phyloP scores from a whole-genome alignment of 164 flowering plant species.

The Saururus chinensis region DNA sequence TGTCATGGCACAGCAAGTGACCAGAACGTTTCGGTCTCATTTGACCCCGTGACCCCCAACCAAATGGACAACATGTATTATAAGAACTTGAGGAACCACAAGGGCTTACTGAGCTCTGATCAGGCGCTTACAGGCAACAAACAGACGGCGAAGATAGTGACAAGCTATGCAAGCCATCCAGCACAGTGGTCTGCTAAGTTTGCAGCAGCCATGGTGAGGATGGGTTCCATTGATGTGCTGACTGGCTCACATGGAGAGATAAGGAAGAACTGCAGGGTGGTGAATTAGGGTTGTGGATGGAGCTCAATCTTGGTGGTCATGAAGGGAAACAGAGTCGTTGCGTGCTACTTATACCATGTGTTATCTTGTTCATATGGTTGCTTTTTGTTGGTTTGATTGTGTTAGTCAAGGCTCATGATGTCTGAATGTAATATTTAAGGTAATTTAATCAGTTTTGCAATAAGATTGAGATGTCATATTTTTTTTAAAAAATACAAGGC shows the following conservation, averaged over 20 bases:
- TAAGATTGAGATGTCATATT: too few species aligned
- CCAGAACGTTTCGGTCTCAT: background rate
- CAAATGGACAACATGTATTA: slow-evolving; percentile 6
- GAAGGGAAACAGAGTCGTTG: too few species aligned
- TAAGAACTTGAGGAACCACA: background rate
- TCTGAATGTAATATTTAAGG: too few species aligned
- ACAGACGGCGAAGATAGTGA: background rate
- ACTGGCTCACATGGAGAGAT: slow-evolving; percentile 6
- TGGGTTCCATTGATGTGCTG: slow-evolving; percentile 8
- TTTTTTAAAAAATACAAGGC: too few species aligned
- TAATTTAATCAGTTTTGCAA: too few species aligned
- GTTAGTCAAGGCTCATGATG: too few species aligned
- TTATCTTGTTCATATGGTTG: too few species aligned
- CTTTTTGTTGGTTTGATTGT: too few species aligned
- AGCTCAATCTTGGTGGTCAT: too few species aligned
- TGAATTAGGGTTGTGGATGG: slow-evolving; percentile 5
- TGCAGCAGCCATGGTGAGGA: slow-evolving; percentile 8
- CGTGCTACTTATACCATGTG: too few species aligned
- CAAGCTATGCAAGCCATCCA: background rate
- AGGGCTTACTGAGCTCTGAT: slow-evolving; percentile 3
- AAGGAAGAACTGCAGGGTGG: slow-evolving; percentile 8
- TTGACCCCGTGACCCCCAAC: slow-evolving; percentile 1
- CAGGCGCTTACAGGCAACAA: slow-evolving; percentile 1
- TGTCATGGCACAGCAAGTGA: background rate
- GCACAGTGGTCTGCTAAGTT: slow-evolving; percentile 22